These are phyloP conservation scores for Choiromyces venosus DNA, from an alignment of 495 filamentous ascomycete genomes.

Conservation along the genomic window DNA sequence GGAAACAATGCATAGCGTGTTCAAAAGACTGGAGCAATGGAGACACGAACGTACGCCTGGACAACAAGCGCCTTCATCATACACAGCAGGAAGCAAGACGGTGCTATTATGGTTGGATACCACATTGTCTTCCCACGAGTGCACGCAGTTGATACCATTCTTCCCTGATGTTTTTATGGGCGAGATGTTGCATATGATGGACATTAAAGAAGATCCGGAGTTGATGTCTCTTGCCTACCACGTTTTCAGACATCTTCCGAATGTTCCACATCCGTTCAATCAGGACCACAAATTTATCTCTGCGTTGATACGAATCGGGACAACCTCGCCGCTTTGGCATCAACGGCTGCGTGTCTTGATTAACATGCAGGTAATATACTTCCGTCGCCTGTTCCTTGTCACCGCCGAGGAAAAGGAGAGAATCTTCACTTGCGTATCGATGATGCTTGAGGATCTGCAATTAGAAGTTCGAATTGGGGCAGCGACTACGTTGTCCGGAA, in stretches of 20 bases:
- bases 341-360: constrained; percentile 94
- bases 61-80: constrained; percentile 86
- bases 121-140: constrained; percentile 84
- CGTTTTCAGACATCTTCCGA: constrained; percentile 93
- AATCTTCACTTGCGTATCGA: constrained; percentile 82
- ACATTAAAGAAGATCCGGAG: constrained; percentile 97
- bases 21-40: constrained; percentile 79
- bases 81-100: constrained; percentile 94
- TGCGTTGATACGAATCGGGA: constrained; percentile 82
- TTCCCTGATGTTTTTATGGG: constrained; percentile 85
- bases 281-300: constrained; percentile 78
- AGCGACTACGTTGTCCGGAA: constrained; percentile 83
- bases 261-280: constrained; percentile 84
- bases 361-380: constrained; percentile 99
- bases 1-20: constrained; percentile 66
- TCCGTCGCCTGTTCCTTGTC: constrained; percentile 92
- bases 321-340: constrained; percentile 84
- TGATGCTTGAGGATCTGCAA: constrained; percentile 88
- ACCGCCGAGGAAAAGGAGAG: constrained; percentile 65
- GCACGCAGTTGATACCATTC: constrained; percentile 82
- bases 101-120: constrained; percentile 92
- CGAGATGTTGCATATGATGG: constrained; percentile 98
- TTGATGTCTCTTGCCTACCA: constrained; percentile 92
- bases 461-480: constrained; percentile 94
- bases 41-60: constrained; percentile 75